Evolutionary conservation across 2,329 filamentous ascomycete genomes (phyloP), one percentile per base, ranked within the genome.

Genomic region (Rhynchosporium secalis): DNA sequence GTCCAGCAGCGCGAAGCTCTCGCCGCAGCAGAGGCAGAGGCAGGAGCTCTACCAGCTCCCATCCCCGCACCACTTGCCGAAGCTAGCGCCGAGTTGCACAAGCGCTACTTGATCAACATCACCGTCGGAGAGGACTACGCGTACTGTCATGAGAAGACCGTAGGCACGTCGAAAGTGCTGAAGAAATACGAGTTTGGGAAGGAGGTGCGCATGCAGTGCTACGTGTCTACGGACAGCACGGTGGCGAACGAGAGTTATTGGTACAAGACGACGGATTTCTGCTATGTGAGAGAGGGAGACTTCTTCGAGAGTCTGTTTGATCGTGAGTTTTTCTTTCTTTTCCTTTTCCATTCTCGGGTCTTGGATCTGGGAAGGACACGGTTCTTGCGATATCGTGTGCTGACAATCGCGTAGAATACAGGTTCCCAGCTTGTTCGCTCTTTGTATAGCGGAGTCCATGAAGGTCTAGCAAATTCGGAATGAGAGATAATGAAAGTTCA

Each of bases 211-310:
- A 47, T 60, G 28, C 65, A 67, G 43, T 67, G 65, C 28, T 62
- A 61, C 26, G 47, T 41, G 33, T 31, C 43, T 26, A 33, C 8
- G 33, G 41, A 38, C 5, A 36, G 54, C 2, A 33, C 56, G 8
- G 56, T 62, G 49, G 38, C 28, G 26, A 61, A 62, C 36, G 61
- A 62, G 46, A 58, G 51, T 20, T 64, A 56, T 38, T 68, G 66
- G 67, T 64, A 67, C 31, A 40, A 65, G 49, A 69, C 67, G 26
- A 68, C 65, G 7, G 67, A 69, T 46, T 69, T 66, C n/a, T 69
- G 66, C 54, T 69, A 61, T 46, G 66, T 68, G 57, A 61, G 61
- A 4, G 66, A 65, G 46, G 60, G 41, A 13, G 66, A 68, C 49
- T 67, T 68, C 36, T 65, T 52, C 26, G 60, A 68, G 58, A 67